Base-by-base conservation (phyloP, 306 rosid genomes). In the Ormosia emarginata region DNA sequence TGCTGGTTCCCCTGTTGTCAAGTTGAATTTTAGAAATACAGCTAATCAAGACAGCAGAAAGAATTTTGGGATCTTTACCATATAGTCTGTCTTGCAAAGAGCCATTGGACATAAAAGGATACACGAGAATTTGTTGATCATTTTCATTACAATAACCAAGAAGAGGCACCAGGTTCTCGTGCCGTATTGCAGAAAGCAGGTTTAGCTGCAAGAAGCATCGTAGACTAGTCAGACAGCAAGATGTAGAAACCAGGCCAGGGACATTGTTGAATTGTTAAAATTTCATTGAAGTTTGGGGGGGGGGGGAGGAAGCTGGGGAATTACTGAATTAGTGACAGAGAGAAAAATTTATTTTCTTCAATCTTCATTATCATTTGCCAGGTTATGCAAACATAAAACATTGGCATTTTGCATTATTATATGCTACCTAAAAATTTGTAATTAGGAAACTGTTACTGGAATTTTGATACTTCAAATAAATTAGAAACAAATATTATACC, bases 61-160 rank as follows among this genome's bases (percentile, higher is more conserved):
- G 78, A 75, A 79, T 41, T 37, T 66, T 71, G 57, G 71, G 30
- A 70, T 75, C 77, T 50, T 86, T 91, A 95, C 99, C 99, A 81
- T 90, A 93, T 44, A 95, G 92, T 75, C 99, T 91, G 79, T 95
- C 98, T 77, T 90, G 97, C 78, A 93, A 88, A 53, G 98, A 93
- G 71, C 99, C 97, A 82, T 95, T 93, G 52, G 99, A 93, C 99
- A 93, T 95, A 71, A 88, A 93, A 80, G 97, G 98, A 87, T 93
- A 95, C 37, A 95, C 98, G 2, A 95, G 97, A 85, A 95, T 95
- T 89, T 95, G 90, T 82, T 95, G 98, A 73, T 93, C 97, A 49
- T 82, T 86, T 79, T 93, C 97, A 13, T 87, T 65, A 55, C 99
- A 95, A 86, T 87, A 91, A 66, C 99, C 99, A 41, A 95, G 92